Evolutionary conservation across 139 green algal genomes (phyloP), one percentile per base, ranked within the genome.

Genomic region (Chlamydomonas sp.): DNA sequence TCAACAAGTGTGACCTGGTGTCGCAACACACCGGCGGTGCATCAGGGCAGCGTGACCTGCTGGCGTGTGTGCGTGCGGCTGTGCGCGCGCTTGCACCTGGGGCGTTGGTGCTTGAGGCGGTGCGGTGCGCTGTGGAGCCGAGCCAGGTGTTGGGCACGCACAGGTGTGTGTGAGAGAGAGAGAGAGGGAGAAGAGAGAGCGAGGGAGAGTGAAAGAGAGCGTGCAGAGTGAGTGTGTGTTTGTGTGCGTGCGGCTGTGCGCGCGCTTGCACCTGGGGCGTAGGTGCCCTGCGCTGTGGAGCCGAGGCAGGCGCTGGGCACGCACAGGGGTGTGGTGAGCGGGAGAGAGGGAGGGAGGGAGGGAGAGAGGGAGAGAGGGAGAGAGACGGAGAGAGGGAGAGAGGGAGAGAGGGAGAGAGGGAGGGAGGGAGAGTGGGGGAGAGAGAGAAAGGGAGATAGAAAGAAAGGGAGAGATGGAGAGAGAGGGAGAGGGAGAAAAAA

Each of bases 1-100:
- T 87, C 26, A 87, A 82, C 75, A 87, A 87, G 60, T 68, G 60
- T 47, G 60, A 68, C 60, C 34, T 68, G 13, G 31, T 68, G 13
- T 10, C 8, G n/a, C 31, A 68, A 20, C 8, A 6, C 16, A 16
- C 54, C 54, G 29, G 6, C n/a, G 16, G 20, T 63, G 54, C 6
- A 16, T 22, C 22, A 6, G 54, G 29, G 20, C 13, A 35, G 22
- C 29, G 6, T 63, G 20, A 28, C 54, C 20, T 63, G 54, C 22
- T 28, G 22, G 16, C 20, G 13, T 16, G 6, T 63, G 54, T 28
- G 22, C 13, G 43, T 16, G 54, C 22, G 54, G 54, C 54, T 63
- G 54, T 28, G 54, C 20, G 13, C 6, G 60, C 60, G 10, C 34
- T 68, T 20, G 34, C 30, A 6, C 60, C 60, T 6, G 34, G 5